phyloP scores from a whole-genome alignment of 139 green algal genomes.

The Axilococcus clingmanii region DNA sequence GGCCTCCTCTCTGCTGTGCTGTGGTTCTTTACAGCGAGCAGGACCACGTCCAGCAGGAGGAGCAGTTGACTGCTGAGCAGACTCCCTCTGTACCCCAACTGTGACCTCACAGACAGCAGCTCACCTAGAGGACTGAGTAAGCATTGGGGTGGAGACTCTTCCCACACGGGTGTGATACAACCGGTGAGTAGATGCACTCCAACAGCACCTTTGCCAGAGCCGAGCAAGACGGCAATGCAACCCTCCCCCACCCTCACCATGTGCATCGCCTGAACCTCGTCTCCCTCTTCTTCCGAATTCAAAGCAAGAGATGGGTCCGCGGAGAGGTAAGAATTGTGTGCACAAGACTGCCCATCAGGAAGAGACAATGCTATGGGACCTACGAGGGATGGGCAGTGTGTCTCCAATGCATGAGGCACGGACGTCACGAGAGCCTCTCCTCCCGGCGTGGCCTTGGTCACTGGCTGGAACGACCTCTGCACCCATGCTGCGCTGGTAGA shows the following conservation, averaged over 20 bases:
- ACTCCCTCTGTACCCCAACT: no score
- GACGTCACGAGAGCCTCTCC: constrained; percentile 4
- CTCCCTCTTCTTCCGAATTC: no score
- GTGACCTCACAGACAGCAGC: no score
- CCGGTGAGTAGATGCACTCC: constrained; percentile 17
- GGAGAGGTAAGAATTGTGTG: background rate
- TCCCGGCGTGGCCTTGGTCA: background rate
- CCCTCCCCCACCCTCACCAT: constrained; percentile 17
- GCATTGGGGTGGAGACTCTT: constrained; percentile 13
- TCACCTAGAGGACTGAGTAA: constrained; percentile 3
- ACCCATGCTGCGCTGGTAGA: constrained; percentile 32
- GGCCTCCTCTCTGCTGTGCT: no score
- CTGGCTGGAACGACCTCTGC: constrained; percentile 17
- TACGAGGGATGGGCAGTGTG: constrained; percentile 20
- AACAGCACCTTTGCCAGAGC: constrained; percentile 12
- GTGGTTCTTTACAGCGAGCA: no score
- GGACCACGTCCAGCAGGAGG: no score
- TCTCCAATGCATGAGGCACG: constrained; percentile 32
- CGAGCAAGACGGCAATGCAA: constrained; percentile 10
- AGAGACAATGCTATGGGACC: constrained; percentile 9
- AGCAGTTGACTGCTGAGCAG: no score
- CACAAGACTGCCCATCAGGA: background rate
- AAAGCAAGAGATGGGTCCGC: background rate
- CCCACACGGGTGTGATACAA: constrained; percentile 14
- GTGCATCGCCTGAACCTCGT: background rate